A percentile compares a stretch with the other conserved stretches of the same genome.
These are phyloP conservation scores for Tanacetum coccineum DNA, from an alignment of 129 eudicot species.

Conservation along the genomic window DNA sequence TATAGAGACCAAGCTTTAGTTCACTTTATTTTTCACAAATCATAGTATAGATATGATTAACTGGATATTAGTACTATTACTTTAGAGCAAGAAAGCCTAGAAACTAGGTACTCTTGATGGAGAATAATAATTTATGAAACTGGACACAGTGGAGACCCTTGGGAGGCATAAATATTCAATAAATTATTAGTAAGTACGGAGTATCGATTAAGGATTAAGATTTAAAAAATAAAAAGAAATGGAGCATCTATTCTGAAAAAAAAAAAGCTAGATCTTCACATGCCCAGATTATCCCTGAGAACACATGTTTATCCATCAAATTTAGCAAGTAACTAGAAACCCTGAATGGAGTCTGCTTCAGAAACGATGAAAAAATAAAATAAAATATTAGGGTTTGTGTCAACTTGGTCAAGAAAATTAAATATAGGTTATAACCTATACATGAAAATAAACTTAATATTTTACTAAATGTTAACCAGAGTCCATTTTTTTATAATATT, in stretches of 20 bases:
- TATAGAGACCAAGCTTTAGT: not conserved
- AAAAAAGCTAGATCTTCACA: conserved; percentile 27
- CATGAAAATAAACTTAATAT: not conserved
- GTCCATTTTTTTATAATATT: not conserved
- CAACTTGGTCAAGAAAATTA: conserved; percentile 8
- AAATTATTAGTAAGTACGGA: not conserved
- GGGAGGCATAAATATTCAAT: not conserved
- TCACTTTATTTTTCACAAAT: not conserved
- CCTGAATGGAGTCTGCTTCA: conserved; percentile 16
- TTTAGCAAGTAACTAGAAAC: conserved; percentile 26
- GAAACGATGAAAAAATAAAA: conserved; percentile 1
- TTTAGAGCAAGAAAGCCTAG: conserved; percentile 21
- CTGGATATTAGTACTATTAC: not conserved
- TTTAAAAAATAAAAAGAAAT: not conserved
- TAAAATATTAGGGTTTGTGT: conserved; percentile 20
- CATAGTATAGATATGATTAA: not conserved
- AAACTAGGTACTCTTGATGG: conserved; percentile 17
- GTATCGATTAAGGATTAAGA: not conserved
- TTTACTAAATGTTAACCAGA: not conserved
- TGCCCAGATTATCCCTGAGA: conserved; percentile 27
- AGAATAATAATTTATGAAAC: conserved; percentile 14
- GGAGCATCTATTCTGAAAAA: conserved; percentile 33
- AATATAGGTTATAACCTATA: no score
- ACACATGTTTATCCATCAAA: conserved; percentile 42
- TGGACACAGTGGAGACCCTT: not conserved